Percentiles rank a stretch among this genome's conserved stretches.
phyloP scores from a whole-genome alignment of 2,329 filamentous ascomycete genomes.

The Penicillium sp. region DNA sequence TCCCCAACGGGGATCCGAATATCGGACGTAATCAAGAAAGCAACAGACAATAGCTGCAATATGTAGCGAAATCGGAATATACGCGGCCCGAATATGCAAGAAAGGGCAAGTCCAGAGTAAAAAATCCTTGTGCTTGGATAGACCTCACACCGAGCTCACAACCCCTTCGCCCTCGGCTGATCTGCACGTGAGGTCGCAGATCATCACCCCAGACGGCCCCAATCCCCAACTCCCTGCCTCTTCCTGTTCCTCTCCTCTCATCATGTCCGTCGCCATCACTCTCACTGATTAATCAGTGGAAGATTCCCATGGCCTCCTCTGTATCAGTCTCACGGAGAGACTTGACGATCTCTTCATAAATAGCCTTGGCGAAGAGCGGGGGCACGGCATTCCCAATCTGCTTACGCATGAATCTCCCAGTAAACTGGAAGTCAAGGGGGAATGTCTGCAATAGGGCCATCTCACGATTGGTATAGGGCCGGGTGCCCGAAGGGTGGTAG shows the following conservation, averaged over 20 bases:
- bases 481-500: conserved; percentile 62
- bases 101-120: background rate
- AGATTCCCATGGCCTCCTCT: conserved; percentile 12
- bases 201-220: background rate
- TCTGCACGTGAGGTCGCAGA: conserved; percentile 3
- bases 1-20: background rate
- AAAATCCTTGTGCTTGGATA: background rate
- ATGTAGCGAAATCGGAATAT: conserved; percentile 2
- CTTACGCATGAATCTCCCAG: conserved; percentile 39
- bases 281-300: background rate
- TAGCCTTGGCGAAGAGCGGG: conserved; percentile 45
- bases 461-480: conserved; percentile 66
- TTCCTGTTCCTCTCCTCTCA: background rate
- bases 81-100: background rate
- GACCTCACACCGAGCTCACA: background rate
- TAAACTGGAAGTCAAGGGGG: conserved; percentile 59
- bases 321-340: conserved; percentile 38
- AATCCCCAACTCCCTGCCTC: background rate
- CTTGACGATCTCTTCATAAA: conserved; percentile 38
- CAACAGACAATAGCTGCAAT: background rate
- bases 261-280: background rate
- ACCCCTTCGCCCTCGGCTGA: conserved; percentile 1
- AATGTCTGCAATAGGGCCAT: conserved; percentile 69
- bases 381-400: conserved; percentile 83
- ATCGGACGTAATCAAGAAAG: background rate